Base-by-base conservation (phyloP, 2,329 filamentous ascomycete genomes). In the Aphanocladium album region DNA sequence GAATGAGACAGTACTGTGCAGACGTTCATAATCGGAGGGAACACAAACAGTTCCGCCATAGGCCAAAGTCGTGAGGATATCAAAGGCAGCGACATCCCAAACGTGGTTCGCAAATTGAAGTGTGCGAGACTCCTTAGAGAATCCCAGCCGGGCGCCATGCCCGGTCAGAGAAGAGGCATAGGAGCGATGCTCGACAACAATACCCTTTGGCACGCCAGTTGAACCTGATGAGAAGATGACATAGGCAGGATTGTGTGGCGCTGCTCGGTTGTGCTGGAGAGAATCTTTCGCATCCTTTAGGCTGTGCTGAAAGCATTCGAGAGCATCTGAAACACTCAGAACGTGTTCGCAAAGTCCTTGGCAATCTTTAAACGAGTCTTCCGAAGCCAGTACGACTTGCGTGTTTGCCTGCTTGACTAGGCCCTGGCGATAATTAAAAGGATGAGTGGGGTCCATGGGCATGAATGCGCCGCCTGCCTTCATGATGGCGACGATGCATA, bases 401-500 rank as follows among this genome's bases (percentile, higher is more conserved):
- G 46, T 39, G 35, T 33, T 47, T 25, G 50, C 55, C 16, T 60
- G 30, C 41, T 27, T 19, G 37, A 61, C n/a, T 17, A 61, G 33
- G 2, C 45, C 54, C 14, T 50, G 43, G 5, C 46, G 49, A 14
- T 54, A 39, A 5, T 47, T n/a, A 25, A 16, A 21, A 7, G 62
- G 62, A 45, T 62, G 53, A 4, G 30, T 27, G 7, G 63, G 60
- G 17, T 63, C 64, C 7, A 68, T 59, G n/a, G 60, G 62, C 12
- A 65, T 63, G 17, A 65, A 63, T 8, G 60, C 61, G 7, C 60
- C 63, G 12, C 66, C 65, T 2, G 66, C 66, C 25, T 64, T 62
- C 12, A 67, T 43, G 5, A 69, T 60, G 0, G 62, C 68, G 8
- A 68, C 49, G 35, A 63, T 62, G 1, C 65, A 58, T 2, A 69